phyloP scores from a whole-genome alignment of 106 monocot species.

The Vanilla planifolia region DNA sequence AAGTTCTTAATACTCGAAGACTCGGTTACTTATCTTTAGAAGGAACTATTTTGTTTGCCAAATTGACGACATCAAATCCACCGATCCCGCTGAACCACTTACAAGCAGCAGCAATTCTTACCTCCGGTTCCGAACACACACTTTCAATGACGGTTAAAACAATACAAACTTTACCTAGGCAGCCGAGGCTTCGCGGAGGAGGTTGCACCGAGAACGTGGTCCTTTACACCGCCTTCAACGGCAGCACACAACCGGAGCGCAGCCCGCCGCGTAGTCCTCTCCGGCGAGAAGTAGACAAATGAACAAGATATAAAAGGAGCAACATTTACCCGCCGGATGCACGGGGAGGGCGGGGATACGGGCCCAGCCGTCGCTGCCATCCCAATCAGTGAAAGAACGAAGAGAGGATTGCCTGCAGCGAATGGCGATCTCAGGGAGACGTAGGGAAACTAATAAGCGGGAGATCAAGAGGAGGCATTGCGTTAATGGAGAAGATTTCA shows the following conservation, averaged over 20 bases:
- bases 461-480: not conserved
- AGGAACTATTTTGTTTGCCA: too few species aligned
- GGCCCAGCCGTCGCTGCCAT: slow-evolving; percentile 23
- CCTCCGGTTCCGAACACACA: too few species aligned
- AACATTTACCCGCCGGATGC: slow-evolving; percentile 15
- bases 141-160: too few species aligned
- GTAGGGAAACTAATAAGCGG: not conserved
- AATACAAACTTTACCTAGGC: slow-evolving; percentile 38
- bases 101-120: too few species aligned
- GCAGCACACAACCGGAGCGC: slow-evolving; percentile 12
- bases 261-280: slow-evolving; percentile 10
- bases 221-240: slow-evolving; percentile 17
- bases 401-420: too few species aligned
- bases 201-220: slow-evolving; percentile 16
- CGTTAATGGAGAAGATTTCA: not conserved
- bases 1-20: too few species aligned
- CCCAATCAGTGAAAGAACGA: not conserved
- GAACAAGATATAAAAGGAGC: slow-evolving; percentile 2
- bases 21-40: too few species aligned
- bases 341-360: slow-evolving; percentile 19
- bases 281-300: slow-evolving; percentile 11
- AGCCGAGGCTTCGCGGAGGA: slow-evolving; percentile 11
- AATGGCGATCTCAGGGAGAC: too few species aligned
- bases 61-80: too few species aligned
- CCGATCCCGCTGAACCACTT: too few species aligned